Base-by-base conservation (phyloP, 345 rosid genomes). In the Populus tremula region DNA sequence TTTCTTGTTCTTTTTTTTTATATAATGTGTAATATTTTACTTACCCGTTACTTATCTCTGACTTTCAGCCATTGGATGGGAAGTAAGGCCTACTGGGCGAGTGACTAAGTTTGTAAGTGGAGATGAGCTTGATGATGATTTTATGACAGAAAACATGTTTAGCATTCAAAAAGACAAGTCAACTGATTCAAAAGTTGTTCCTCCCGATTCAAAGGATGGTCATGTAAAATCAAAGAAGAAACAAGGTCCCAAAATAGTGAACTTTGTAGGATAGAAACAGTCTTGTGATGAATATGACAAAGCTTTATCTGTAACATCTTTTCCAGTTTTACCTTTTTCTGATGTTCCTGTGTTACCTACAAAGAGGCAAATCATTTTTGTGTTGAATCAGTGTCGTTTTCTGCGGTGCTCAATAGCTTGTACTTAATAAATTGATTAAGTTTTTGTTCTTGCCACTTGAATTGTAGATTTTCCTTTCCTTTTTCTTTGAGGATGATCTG, bases 121-220 rank as follows among this genome's bases (percentile, higher is more conserved):
- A 41, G 98, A 93, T n/a, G 94, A 96, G 82, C 94, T 96, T 33
- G 94, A 88, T 16, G 98, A 93, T 21, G 99, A 96, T 81, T 93
- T 93, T 85, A 33, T 65, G 84, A 74, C 76, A 53, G 88, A 85
- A 69, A 87, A 73, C 45, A 59, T 80, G 43, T 33, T 29, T 74
- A 81, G 69, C 53, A 69, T 38, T 78, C 82, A 81, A 67, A 87
- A 86, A 61, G 83, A 79, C 33, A 80, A 78, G 80, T 54, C 63
- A 65, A 72, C 79, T 12, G 83, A 79, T 36, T 50, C 84, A 50
- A 84, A 78, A 74, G 85, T 43, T 5, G 82, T 33, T 71, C 45
- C 78, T 71, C 14, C 80, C 10, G 83, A 75, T 43, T 59, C 83
- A 53, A 85, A 79, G 71, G 86, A 68, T 67, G 69, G 33, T 7